These are phyloP conservation scores for Kuraishia piskuri DNA, from an alignment of 805 yeast genomes.

Conservation along the genomic window DNA sequence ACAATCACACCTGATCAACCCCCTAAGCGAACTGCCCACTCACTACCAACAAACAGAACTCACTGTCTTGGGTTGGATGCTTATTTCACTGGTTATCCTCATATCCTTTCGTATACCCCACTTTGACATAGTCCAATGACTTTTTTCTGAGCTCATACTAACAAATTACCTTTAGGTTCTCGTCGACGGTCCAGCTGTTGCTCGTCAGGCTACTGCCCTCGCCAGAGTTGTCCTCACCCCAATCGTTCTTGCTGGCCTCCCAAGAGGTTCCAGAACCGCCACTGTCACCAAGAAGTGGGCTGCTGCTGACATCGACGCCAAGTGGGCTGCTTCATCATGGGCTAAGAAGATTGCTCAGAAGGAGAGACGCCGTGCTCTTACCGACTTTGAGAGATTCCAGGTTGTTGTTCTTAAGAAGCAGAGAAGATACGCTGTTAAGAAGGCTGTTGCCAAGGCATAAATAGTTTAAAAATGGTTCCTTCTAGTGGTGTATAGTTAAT, in stretches of 20 bases:
- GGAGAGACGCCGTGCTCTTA: slow-evolving; percentile 84
- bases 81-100: too few species aligned
- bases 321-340: slow-evolving; percentile 94
- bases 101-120: too few species aligned
- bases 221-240: slow-evolving; percentile 90
- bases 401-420: slow-evolving; percentile 96
- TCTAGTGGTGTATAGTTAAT: slow-evolving; percentile 1
- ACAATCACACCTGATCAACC: too few species aligned
- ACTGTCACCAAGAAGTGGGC: slow-evolving; percentile 88
- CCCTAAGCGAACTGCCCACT: too few species aligned
- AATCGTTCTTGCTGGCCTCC: slow-evolving; percentile 71
- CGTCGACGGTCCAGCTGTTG: slow-evolving; percentile 93
- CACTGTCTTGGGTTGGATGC: too few species aligned
- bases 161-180: slow-evolving; percentile 48
- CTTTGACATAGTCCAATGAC: neutral
- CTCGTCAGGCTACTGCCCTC: slow-evolving; percentile 87
- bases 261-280: slow-evolving; percentile 91
- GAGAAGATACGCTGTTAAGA: slow-evolving; percentile 89
- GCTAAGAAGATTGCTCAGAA: slow-evolving; percentile 97
- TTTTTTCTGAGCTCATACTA: neutral
- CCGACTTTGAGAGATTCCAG: slow-evolving; percentile 99
- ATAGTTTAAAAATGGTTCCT: slow-evolving; percentile 10
- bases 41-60: too few species aligned
- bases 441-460: slow-evolving; percentile 95
- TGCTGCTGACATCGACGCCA: slow-evolving; percentile 77